Evolutionary conservation across 306 rosid genomes (phyloP), one percentile per base, ranked within the genome.

Genomic region (Lathyrus sativus): DNA sequence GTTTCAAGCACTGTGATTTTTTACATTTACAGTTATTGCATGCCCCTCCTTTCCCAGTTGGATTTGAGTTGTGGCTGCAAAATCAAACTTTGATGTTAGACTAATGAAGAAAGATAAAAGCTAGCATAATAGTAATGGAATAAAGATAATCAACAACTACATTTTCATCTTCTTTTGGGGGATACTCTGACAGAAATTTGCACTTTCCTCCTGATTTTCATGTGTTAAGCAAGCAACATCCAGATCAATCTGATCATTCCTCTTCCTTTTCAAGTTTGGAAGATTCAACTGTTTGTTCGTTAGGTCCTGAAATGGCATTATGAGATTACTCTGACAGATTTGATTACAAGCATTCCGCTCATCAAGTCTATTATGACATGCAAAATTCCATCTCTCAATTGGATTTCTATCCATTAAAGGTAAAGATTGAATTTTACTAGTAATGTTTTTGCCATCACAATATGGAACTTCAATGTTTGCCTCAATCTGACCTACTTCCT

Each of bases 321-420:
- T 18, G 13, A 0, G 12, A 18, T 6, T 49, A 49, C 28, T 14
- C 53, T 1, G 4, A 46, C 53, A 14, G 4, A 26, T 26, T 3
- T 26, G 4, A 26, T 26, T 26, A 26, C 29, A 3, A 26, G 29
- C 29, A 26, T 26, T 26, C 29, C 4, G 4, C 0, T 26, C 29
- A 26, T 26, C 29, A 26, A 3, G 22, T 19, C 22, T 19, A 19
- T 19, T 19, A 19, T 19, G 22, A 19, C 22, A 19, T 19, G 22
- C 22, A 19, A 19, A 29, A 10, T 67, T 85, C 96, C 44, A 59
- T 53, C 48, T 63, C 67, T 50, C 85, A 63, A 55, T 74, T 55
- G 62, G 58, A 76, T 70, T 64, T 67, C 57, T 59, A 33, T 70
- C 62, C 84, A 81, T 67, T 39, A 83, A 41, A 77, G 74, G 9